Evolutionary conservation across 2,329 filamentous ascomycete genomes (phyloP).

Genomic region (Exophiala aquamarina): DNA sequence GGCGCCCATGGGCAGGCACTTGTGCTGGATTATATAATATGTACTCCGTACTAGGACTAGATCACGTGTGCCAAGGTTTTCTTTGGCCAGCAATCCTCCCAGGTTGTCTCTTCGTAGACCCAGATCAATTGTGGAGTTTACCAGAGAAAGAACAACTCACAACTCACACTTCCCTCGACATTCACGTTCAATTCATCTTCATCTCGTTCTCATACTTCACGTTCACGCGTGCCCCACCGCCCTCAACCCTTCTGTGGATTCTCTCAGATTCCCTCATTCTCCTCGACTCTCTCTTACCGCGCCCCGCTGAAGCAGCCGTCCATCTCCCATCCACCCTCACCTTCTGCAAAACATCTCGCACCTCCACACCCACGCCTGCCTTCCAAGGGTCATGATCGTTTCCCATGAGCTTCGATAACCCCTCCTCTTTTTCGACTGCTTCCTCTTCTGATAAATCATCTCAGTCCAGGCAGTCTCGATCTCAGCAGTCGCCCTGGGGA

Average conservation of each 20-base stretch:
- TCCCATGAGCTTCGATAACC: slow-evolving; percentile 30
- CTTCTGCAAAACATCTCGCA: slow-evolving; percentile 1
- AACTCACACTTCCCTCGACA: too few species aligned
- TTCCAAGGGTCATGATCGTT: slow-evolving; percentile 28
- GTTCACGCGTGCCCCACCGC: too few species aligned
- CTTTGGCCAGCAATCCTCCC: too few species aligned
- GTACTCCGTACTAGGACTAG: too few species aligned
- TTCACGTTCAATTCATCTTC: slow-evolving; percentile 1
- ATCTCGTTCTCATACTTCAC: not conserved
- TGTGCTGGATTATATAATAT: too few species aligned
- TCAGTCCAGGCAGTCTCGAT: slow-evolving; percentile 10
- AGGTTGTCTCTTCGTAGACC: too few species aligned
- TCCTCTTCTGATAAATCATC: slow-evolving; percentile 14
- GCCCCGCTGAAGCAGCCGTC: not conserved
- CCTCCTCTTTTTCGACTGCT: slow-evolving; percentile 23
- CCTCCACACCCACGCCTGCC: slow-evolving; percentile 12
- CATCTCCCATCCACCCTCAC: not conserved
- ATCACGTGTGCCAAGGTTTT: too few species aligned
- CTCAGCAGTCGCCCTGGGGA: slow-evolving; percentile 56
- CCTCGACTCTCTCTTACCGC: not conserved
- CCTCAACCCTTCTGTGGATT: too few species aligned
- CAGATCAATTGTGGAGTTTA: too few species aligned
- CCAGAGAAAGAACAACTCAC: too few species aligned
- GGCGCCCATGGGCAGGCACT: too few species aligned
- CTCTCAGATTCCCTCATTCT: not conserved